phyloP scores from a whole-genome alignment of 768 basidiomycete genomes.

The Serendipita sp. region DNA sequence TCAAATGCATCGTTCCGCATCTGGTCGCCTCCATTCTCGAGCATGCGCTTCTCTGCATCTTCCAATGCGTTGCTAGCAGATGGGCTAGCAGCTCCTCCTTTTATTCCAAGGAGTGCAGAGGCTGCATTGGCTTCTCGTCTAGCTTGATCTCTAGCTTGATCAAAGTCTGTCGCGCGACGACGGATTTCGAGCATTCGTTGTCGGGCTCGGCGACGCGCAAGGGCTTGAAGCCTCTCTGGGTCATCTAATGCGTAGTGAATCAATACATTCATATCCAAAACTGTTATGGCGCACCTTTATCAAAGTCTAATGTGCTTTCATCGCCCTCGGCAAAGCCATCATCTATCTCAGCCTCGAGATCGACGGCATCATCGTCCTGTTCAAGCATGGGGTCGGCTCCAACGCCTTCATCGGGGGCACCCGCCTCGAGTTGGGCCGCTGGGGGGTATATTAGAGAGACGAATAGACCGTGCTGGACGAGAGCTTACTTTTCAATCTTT shows the following conservation, averaged over 20 bases:
- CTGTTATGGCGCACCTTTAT: conserved; percentile 47
- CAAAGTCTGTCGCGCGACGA: conserved; percentile 70
- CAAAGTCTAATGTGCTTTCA: conserved; percentile 62
- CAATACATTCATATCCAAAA: neutral
- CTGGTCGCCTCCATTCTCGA: neutral
- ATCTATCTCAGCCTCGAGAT: conserved; percentile 23
- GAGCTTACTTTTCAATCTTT: conserved; percentile 72
- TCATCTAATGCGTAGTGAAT: conserved; percentile 43
- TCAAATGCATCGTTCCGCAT: neutral
- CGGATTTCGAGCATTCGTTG: conserved; percentile 69
- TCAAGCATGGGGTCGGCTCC: neutral
- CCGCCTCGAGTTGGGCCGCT: conserved; percentile 63
- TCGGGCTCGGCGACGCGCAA: conserved; percentile 79
- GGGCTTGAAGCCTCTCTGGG: conserved; percentile 65
- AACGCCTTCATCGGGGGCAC: conserved; percentile 31
- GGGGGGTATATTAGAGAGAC: conserved; percentile 9
- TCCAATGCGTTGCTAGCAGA: neutral
- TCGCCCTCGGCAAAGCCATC: conserved; percentile 44
- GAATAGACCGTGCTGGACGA: neutral
- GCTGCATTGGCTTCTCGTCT: conserved; percentile 1
- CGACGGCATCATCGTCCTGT: neutral
- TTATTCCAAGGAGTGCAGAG: neutral
- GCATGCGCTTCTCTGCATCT: neutral
- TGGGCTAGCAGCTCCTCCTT: neutral
- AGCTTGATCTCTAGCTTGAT: conserved; percentile 18